Evolutionary conservation across 2,329 filamentous ascomycete species (phyloP), one percentile per base, ranked within the genome.

Genomic region (Fusarium fujikuroi): DNA sequence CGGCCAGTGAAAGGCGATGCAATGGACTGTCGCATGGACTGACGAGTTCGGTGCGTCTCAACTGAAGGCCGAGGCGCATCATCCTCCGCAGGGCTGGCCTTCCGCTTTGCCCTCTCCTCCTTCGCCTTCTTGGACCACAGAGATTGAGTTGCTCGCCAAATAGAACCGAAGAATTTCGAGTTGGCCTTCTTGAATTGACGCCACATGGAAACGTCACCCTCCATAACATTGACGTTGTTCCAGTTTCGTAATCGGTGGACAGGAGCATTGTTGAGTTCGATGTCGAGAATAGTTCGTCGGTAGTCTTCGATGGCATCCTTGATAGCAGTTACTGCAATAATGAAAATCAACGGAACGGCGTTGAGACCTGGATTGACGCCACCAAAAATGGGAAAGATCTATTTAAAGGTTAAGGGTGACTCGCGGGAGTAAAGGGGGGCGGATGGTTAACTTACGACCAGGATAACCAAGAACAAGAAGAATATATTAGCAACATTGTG

Each of bases 401-500:
- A 84, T 30, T 72, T 50, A 28, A 70, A 43, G 63, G 74, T 76
- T 70, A 76, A 74, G 60, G 63, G 50, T 61, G 39, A 66, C 68
- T 65, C 56, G 59, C 49, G 37, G 60, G 42, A 36, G 37, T 46
- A 58, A 25, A 40, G 39, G 54, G 37, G 44, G 36, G 4, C n/a
- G 44, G 32, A 50, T 56, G 28, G 63, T 42, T 49, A 54, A 81
- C 95, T 87, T 92, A 98, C 96, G 79, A 92, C 92, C 68, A 99
- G 89, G 80, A 99, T 97, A 80, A 98, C 95, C 78, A 95, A 89
- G 84, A 98, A 98, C 76, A 98, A 87, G 88, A 99, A 99, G 85
- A 98, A 99, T 60, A 98, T 92, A 82, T 99, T 99, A 80, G 96
- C 96, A 78, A 99, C 92, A 80, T 98, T 98, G 84, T 99, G 95